Percentiles rank a stretch among this genome's conserved stretches.
Conservation (phyloP, 2,329 filamentous ascomycete genomes). For the Aspergillus fumigatus region DNA sequence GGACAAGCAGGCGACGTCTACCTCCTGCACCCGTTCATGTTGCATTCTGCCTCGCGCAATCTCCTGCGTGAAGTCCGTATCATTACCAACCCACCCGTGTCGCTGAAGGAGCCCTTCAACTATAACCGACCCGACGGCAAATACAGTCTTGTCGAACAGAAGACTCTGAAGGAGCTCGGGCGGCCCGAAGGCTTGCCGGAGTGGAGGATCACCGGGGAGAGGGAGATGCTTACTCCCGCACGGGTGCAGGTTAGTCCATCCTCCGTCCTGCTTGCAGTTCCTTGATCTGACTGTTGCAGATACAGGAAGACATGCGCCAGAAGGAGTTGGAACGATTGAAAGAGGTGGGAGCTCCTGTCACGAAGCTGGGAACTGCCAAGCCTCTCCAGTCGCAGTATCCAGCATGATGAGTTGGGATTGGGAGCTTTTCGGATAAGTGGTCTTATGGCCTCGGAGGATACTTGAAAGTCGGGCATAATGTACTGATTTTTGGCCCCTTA, state of each 20-base stretch:
- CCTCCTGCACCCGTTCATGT: conserved; percentile 53
- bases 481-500: no score
- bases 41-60: conserved; percentile 51
- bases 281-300: not conserved
- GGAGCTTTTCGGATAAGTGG: not conserved
- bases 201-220: conserved; percentile 46
- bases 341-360: not conserved
- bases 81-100: conserved; percentile 54
- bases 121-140: conserved; percentile 44
- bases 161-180: conserved; percentile 48
- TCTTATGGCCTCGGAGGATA: not conserved
- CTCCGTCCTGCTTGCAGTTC: not conserved
- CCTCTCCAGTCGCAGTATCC: not conserved
- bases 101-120: conserved; percentile 48
- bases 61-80: conserved; percentile 45
- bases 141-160: conserved; percentile 51
- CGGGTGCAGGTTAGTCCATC: conserved; percentile 1
- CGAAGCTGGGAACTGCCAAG: not conserved
- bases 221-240: conserved; percentile 26
- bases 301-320: not conserved
- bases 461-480: not conserved
- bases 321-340: not conserved
- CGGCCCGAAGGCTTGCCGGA: conserved; percentile 39
- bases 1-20: conserved; percentile 52
- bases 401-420: not conserved